Conservation (phyloP, 2,329 filamentous ascomycete genomes). For the Rasamsonia emersonii region DNA sequence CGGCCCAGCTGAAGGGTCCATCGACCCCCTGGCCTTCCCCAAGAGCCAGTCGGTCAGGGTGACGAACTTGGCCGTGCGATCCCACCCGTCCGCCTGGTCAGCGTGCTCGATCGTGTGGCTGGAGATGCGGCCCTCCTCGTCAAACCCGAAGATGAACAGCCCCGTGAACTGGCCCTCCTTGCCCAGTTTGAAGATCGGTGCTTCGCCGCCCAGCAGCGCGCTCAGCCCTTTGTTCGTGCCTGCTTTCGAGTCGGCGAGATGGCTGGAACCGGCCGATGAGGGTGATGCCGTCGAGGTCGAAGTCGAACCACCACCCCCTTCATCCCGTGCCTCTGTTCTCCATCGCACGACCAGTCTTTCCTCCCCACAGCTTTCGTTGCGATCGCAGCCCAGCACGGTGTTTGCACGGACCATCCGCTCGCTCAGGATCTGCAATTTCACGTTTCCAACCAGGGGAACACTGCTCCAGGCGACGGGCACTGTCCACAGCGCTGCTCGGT, state of each 20-base stretch:
- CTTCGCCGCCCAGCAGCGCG: slow-evolving; percentile 45
- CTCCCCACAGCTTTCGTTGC: slow-evolving; percentile 28
- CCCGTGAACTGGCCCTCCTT: slow-evolving; percentile 75
- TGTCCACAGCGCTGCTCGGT: slow-evolving; percentile 90
- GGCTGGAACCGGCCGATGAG: slow-evolving; percentile 9
- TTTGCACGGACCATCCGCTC: slow-evolving; percentile 71
- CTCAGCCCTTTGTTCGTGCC: slow-evolving; percentile 33
- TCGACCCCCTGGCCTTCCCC: slow-evolving; percentile 58
- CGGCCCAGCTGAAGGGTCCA: slow-evolving; percentile 19
- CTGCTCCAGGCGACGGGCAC: slow-evolving; percentile 93
- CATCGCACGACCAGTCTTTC: slow-evolving; percentile 89
- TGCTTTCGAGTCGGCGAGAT: slow-evolving; percentile 15
- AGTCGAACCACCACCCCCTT: slow-evolving; percentile 10
- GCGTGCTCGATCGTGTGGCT: slow-evolving; percentile 93
- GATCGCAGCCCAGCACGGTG: slow-evolving; percentile 27
- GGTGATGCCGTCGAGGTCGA: slow-evolving; percentile 8
- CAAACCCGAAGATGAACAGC: slow-evolving; percentile 93
- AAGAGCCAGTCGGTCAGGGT: slow-evolving; percentile 91
- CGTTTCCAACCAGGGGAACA: slow-evolving; percentile 82
- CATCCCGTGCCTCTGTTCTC: slow-evolving; percentile 52
- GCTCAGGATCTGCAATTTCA: slow-evolving; percentile 76
- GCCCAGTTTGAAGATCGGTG: slow-evolving; percentile 41
- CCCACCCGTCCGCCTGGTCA: slow-evolving; percentile 74
- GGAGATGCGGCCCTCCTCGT: slow-evolving; percentile 70
- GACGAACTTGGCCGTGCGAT: slow-evolving; percentile 76